Evolutionary conservation across 2,329 filamentous ascomycete genomes (phyloP), one percentile per base, ranked within the genome.

Genomic region (Colletotrichum brevisporum): DNA sequence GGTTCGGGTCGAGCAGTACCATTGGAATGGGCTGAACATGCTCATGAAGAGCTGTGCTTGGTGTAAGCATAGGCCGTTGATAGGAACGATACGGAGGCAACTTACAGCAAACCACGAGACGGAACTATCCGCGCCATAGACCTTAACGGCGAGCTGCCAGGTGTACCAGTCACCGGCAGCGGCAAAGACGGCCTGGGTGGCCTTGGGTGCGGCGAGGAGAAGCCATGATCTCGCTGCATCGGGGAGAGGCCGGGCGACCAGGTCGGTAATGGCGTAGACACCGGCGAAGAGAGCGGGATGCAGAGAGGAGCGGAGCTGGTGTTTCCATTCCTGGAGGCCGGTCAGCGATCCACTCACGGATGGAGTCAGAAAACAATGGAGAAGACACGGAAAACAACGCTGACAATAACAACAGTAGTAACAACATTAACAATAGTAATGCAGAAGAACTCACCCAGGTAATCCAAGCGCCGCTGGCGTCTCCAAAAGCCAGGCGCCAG

Each of bases 1-100:
- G 1, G 96, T 97, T 54, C 96, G 89, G 0, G 94, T 95, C 1
- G 94, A 96, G 81, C 92, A 96, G 81, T 96, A 98, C 93, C 94
- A 98, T 79, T 98, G 94, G 94, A 96, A 99, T 6, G 96, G 94
- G 79, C 90, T 97, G 75, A 90, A 83, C 51, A 92, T 79, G 3
- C 90, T 91, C 81, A 96, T 86, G 67, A 88, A 86, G 53, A 97
- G 84, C 91, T 94, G 78, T 47, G 71, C 26, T 41, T 16, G 9
- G 26, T 27, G 43, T 68, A 6, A 68, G 59, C 8, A 21, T 15
- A 12, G 41, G 18, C 5, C 13, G 6, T 18, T 36, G 1, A 36
- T 36, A 8, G 3, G 10, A 36, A 36, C 16, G 5, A 64, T 61
- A 48, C 55, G 3, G 45, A 10, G 16, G 10, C 6, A 63, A 62